Conservation (phyloP, 192 early-diverging fungal species). For the Pilobolus umbonatus region DNA sequence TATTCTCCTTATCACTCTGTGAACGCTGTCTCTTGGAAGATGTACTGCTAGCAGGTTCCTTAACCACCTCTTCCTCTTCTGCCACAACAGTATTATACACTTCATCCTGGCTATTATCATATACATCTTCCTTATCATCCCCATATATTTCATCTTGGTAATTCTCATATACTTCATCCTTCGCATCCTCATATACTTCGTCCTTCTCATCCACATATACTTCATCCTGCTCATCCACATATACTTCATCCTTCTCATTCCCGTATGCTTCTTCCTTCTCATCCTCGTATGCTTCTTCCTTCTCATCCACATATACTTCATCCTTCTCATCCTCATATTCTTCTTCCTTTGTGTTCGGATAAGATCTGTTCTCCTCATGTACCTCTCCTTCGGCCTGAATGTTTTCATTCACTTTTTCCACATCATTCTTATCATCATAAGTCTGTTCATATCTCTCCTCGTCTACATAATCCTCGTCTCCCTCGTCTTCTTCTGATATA, state of each 20-base stretch:
- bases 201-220: constrained; percentile 5
- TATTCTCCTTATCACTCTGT: not conserved
- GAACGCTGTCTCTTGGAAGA: not conserved
- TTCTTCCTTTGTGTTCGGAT: not conserved
- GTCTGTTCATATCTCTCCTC: not conserved
- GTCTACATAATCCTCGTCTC: not conserved
- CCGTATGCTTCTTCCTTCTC: constrained; percentile 2
- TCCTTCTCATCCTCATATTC: constrained; percentile 12
- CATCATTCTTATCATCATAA: constrained; percentile 11
- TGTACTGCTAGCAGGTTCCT: not conserved
- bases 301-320: constrained; percentile 13
- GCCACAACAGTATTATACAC: too few species aligned
- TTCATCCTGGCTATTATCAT: not conserved
- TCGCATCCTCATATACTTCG: constrained; percentile 1
- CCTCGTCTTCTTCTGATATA: not conserved
- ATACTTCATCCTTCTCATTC: constrained; percentile 8
- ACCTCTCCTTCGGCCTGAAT: not conserved
- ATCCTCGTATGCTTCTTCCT: not conserved
- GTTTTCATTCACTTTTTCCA: constrained; percentile 15
- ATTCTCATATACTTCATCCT: not conserved
- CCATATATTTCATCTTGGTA: constrained; percentile 5
- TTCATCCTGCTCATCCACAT: constrained; percentile 6
- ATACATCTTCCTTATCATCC: constrained; percentile 2
- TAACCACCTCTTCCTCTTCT: not conserved
- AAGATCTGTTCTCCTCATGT: not conserved